phyloP scores from a whole-genome alignment of 805 yeast genomes.

The Monosporozyma servazzii region DNA sequence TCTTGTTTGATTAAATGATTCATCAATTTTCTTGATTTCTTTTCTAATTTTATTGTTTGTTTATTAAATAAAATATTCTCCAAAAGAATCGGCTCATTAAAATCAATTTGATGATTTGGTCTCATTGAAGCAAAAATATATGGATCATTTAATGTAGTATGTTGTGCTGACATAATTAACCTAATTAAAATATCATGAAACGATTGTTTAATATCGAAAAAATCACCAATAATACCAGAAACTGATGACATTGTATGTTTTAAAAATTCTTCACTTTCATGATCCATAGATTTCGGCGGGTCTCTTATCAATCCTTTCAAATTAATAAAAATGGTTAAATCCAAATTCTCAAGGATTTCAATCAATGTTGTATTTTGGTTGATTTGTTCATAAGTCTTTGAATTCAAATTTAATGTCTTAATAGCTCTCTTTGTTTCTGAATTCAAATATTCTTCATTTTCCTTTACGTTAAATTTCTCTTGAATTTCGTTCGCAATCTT shows the following conservation, averaged over 20 bases:
- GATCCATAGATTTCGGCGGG: slow-evolving; percentile 15
- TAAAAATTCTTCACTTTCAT: slow-evolving; percentile 26
- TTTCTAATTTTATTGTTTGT: slow-evolving; percentile 6
- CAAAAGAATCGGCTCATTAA: slow-evolving; percentile 22
- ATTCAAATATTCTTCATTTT: slow-evolving; percentile 5
- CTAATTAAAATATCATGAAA: slow-evolving; percentile 52
- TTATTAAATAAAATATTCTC: slow-evolving; percentile 5
- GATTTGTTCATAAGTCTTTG: slow-evolving; percentile 27
- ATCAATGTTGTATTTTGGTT: slow-evolving; percentile 22
- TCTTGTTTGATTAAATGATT: slow-evolving; percentile 39
- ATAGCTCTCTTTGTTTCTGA: slow-evolving; percentile 10
- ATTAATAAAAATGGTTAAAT: slow-evolving; percentile 27
- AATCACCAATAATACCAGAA: slow-evolving; percentile 43
- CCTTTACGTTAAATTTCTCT: slow-evolving; percentile 14
- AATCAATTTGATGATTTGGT: slow-evolving; percentile 37
- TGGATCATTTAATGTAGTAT: slow-evolving; percentile 63
- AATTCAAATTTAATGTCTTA: slow-evolving; percentile 19
- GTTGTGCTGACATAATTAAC: slow-evolving; percentile 59
- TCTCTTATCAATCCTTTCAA: slow-evolving; percentile 16
- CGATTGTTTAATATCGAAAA: slow-evolving; percentile 63
- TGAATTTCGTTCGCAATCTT: slow-evolving; percentile 15
- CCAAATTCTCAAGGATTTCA: slow-evolving; percentile 26
- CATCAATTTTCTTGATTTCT: slow-evolving; percentile 34
- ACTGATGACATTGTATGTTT: slow-evolving; percentile 24
- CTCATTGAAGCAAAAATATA: slow-evolving; percentile 59